Evolutionary conservation across 768 basidiomycete genomes (phyloP), one percentile per base, ranked within the genome.

Genomic region (Daedaleopsis sinensis): DNA sequence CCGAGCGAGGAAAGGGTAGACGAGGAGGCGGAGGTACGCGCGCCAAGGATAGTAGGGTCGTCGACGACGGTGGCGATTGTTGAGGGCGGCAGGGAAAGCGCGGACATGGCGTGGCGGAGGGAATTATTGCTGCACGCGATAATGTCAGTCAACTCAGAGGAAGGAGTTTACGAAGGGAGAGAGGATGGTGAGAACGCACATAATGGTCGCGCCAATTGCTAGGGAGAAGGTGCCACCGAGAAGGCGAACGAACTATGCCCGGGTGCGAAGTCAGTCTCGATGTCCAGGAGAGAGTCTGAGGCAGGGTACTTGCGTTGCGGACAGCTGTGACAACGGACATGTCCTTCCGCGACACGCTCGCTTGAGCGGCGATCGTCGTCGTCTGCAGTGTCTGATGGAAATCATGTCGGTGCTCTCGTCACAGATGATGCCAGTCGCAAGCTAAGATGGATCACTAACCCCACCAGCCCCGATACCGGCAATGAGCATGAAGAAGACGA

Each of bases 271-370:
- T 32, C 7, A 32, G 27, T 32, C 27, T 3, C 27, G 27, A 32
- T 32, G 27, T 32, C 27, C n/a, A n/a, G n/a, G 27, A 3, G 27
- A 32, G 7, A 32, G 27, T n/a, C n/a, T n/a, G n/a, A n/a, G n/a
- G n/a, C n/a, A 21, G 13, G 46, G 57, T 13, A 65, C 18, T 55
- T 57, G 85, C 85, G 68, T 88, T 88, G 52, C 87, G 79, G 57
- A 85, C 81, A 0, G 84, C 85, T 0, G 90, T 91, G 0, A 91
- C 89, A 10, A 89, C 87, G 1, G 88, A 87, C 89, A 92, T 90
- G 62, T 93, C 90, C 43, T 78, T 78, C 42, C 90, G 75, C 0
- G 83, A 72, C 0, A 92, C 90, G 24, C 87, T 86, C 0, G 89
- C 89, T 69, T 93, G 91, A 8, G 84, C 86, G 0, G 87, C 87